Evolutionary conservation across 345 rosid species (phyloP), one percentile per base, ranked within the genome.

Genomic region (Acer saccharum): DNA sequence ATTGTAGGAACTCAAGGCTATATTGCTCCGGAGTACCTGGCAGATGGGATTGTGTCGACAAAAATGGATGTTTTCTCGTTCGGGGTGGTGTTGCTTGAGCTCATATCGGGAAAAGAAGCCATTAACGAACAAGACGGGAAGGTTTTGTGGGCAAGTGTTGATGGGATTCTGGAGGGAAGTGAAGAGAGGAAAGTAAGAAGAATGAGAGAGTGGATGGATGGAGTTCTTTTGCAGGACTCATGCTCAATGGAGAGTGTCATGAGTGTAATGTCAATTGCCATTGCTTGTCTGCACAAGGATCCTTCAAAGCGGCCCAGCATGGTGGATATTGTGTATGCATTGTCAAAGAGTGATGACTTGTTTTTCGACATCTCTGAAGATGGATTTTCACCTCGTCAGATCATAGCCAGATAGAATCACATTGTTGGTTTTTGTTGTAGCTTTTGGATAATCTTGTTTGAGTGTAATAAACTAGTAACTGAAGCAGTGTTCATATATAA

Each of bases 1-100:
- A 90, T 90, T 46, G 92, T 87, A 13, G 96, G 93, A 52, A 90
- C 96, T 29, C 96, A 88, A 81, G 93, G 96, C 10, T 90, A 91
- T 81, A 89, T 91, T 29, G 92, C 96, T 4, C 96, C 93, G 0
- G 93, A 91, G 70, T 90, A 90, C 70, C 72, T 88, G 27, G 60
- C 88, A 0, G 93, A 90, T 16, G 96, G 96, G 65, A 82, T 86
- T 29, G 92, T 90, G 16, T 90, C 93, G 0, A 87, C 93, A 1
- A 91, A 79, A 68, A 88, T 87, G 90, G 96, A 91, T 69, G 89
- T 91, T 68, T 90, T 91, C 86, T 86, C 96, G 0, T 90, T 90
- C 10, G 92, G 90, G 62, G 96, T 91, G 29, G 92, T 91, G 50
- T 43, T 90, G 81, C 96, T 91, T 18, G 93, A 90, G 87, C 91